These are phyloP conservation scores for Calonectria pauciramosa DNA, from an alignment of 2,329 filamentous ascomycete genomes.

Conservation along the genomic window DNA sequence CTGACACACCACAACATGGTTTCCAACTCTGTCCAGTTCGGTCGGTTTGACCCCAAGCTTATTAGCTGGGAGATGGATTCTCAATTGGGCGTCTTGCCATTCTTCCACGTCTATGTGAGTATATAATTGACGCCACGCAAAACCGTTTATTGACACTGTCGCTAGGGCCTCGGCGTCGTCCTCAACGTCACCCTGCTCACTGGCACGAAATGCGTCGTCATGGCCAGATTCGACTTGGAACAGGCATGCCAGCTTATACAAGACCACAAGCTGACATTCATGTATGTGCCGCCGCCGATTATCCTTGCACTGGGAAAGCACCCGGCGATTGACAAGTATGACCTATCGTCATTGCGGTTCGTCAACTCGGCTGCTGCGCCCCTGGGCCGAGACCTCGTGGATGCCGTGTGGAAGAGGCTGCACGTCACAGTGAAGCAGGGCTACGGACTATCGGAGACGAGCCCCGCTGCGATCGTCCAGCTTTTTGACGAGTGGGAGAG, in stretches of 20 bases:
- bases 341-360: slow-evolving; percentile 84
- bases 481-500: slow-evolving; percentile 81
- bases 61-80: slow-evolving; percentile 76
- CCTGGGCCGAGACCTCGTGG: slow-evolving; percentile 83
- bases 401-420: slow-evolving; percentile 80
- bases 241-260: slow-evolving; percentile 84
- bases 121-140: neutral
- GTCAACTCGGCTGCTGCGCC: slow-evolving; percentile 92
- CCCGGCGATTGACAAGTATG: slow-evolving; percentile 82
- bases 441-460: slow-evolving; percentile 91
- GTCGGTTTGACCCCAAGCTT: slow-evolving; percentile 66
- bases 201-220: slow-evolving; percentile 80
- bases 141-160: neutral
- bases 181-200: slow-evolving; percentile 58
- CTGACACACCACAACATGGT: slow-evolving; percentile 87
- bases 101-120: slow-evolving; percentile 90
- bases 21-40: slow-evolving; percentile 75
- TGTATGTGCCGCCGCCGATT: slow-evolving; percentile 88
- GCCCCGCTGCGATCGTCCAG: slow-evolving; percentile 82
- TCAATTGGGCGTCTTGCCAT: slow-evolving; percentile 84
- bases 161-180: slow-evolving; percentile 52
- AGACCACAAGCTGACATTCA: slow-evolving; percentile 79
- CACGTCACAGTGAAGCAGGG: slow-evolving; percentile 90
- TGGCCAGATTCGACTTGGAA: slow-evolving; percentile 83
- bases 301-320: slow-evolving; percentile 85